Percentiles rank a stretch among this genome's conserved stretches.
Evolutionary conservation across 176 grass and related monocot genomes (phyloP).

Genomic region (Leersia perrieri): DNA sequence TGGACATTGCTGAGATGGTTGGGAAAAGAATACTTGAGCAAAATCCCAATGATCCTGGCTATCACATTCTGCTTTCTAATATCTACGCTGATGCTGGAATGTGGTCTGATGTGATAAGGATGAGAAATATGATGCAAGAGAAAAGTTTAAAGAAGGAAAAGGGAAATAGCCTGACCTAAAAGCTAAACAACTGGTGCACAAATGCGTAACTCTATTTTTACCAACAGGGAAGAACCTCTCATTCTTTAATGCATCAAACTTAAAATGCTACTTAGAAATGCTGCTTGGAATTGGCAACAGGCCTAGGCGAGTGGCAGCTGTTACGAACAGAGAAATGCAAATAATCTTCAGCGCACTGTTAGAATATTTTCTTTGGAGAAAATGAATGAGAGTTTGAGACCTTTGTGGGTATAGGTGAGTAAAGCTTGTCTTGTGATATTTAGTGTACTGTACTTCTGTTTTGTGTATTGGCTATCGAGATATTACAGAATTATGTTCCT

Average conservation of each 20-base stretch:
- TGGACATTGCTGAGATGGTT: conserved; percentile 64
- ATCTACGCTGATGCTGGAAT: conserved; percentile 64
- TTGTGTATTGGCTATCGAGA: not conserved
- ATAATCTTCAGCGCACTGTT: not conserved
- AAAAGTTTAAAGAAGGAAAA: conserved; percentile 48
- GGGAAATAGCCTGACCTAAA: conserved; percentile 48
- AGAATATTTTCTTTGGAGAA: not conserved
- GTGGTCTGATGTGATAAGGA: conserved; percentile 54
- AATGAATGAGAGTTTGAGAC: not conserved
- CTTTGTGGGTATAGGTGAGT: conserved; percentile 15
- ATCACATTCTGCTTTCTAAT: conserved; percentile 67
- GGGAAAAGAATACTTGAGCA: conserved; percentile 52
- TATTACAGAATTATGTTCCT: not conserved
- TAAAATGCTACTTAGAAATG: not conserved
- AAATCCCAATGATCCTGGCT: conserved; percentile 58
- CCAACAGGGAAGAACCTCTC: not conserved
- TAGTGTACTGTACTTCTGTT: not conserved
- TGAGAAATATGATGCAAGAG: conserved; percentile 58
- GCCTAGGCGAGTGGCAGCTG: not conserved
- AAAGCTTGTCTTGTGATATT: not conserved
- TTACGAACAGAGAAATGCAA: not conserved
- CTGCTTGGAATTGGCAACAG: conserved; percentile 1
- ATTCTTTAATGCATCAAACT: not conserved
- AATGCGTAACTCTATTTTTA: not conserved
- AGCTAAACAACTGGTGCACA: not conserved